Evolutionary conservation across 106 monocot genomes (phyloP), one percentile per base, ranked within the genome.

Genomic region (Dactylorhiza incarnata): DNA sequence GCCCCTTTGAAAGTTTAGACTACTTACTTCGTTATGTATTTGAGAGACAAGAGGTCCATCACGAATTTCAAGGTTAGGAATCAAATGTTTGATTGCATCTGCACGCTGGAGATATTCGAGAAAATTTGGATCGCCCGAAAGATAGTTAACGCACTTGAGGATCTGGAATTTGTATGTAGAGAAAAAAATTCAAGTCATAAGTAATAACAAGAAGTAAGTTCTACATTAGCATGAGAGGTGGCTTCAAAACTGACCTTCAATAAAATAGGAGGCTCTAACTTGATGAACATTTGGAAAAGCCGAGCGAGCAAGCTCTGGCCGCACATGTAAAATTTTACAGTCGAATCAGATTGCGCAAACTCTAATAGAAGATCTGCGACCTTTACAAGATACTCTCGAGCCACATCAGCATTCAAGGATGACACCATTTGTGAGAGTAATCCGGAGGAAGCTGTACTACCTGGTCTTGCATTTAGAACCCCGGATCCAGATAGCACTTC

Each of bases 271-370:
- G 90, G 85, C 76, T 91, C 87, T 72, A 87, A 87, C 79, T 87
- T 91, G 75, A 83, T 83, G 72, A 91, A 85, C 90, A 91, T 91
- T 67, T 91, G 90, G 71, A 91, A 91, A 74, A 91, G 90, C 7
- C 90, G 87, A 56, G 77, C 72, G 45, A 91, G 87, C 86, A 91
- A 75, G 70, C 87, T 91, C 83, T 85, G 90, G 73, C 79, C 84
- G 50, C 90, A 91, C 90, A 91, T 91, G 47, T 85, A 83, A 10
- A 78, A 74, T 79, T 91, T 91, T 25, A 87, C 90, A 74, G 75
- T 80, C 55, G 80, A 77, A 78, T 87, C 87, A 58, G 90, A 83
- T 73, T 76, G 87, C 22, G 87, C 76, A 75, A 91, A 91, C 62
- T 87, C 90, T 24, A 80, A 69, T 44, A 80, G 75, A 16, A 80